Evolutionary conservation across 768 basidiomycete genomes (phyloP), one percentile per base, ranked within the genome.

Genomic region (Trametes cubensis): DNA sequence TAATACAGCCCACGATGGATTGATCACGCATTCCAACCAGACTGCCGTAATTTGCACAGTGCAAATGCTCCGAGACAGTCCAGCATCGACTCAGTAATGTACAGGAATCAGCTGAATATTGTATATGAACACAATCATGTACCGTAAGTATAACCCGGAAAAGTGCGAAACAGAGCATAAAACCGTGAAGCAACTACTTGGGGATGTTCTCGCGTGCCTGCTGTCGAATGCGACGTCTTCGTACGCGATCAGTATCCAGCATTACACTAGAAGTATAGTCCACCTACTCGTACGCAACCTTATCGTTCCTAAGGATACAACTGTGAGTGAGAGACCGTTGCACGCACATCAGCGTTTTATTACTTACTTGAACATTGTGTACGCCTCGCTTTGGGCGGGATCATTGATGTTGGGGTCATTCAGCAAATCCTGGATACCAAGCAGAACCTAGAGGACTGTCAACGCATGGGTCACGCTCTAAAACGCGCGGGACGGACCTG

Each of bases 351-450:
- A 5, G 10, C 20, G 10, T 13, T 4, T 17, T 23, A 11, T 8
- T 21, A 79, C 94, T 70, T 68, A 96, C 95, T 96, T 97, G 83
- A 95, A 98, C 88, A 97, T 92, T 34, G 94, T 95, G 76, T 98
- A 98, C 13, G 97, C 97, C 68, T 98, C 96, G 58, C 95, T 94
- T 73, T 99, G 97, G 0, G 97, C 97, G 7, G 97, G 97, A 77
- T 99, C 97, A 61, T 90, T 92, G 44, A 95, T 92, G 70, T 99
- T 99, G 10, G 97, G 96, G 66, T 96, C 92, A 70, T 96, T 89
- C 61, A 99, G 78, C 3, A 99, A 80, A 69, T 98, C 97, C 75
- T 99, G 97, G 53, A 99, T 92, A 58, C 97, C 97, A 13, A 98
- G 81, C 26, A 97, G 78, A 68, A 99, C 95, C 97, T 99, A 54